phyloP scores from a whole-genome alignment of 2,329 filamentous ascomycete species.

The Cyphellophora attinorum region DNA sequence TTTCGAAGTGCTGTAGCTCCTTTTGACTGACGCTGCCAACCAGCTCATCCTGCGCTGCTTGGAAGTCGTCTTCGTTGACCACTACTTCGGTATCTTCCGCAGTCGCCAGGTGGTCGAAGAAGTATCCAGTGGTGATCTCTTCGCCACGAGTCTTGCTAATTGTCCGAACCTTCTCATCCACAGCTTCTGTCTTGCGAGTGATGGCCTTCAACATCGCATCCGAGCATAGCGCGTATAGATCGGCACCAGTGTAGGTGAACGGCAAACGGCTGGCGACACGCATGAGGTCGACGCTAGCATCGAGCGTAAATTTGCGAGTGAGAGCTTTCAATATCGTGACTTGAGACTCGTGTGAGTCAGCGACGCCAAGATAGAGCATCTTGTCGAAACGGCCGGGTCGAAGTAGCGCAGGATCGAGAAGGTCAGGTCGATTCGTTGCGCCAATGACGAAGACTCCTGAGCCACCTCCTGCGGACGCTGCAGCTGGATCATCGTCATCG shows the following conservation, averaged over 20 bases:
- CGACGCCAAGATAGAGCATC: conserved; percentile 94
- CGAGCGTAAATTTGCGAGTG: conserved; percentile 85
- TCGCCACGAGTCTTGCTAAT: conserved; percentile 35
- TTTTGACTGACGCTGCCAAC: conserved; percentile 90
- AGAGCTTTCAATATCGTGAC: conserved; percentile 86
- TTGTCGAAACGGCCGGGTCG: conserved; percentile 92
- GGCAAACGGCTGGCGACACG: conserved; percentile 69
- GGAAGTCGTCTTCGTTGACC: conserved; percentile 83
- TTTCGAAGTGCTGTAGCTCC: conserved; percentile 83
- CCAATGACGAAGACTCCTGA: conserved; percentile 88
- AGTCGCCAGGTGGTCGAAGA: conserved; percentile 85
- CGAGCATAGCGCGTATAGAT: conserved; percentile 93
- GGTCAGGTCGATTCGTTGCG: conserved; percentile 86
- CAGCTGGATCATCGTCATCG: conserved; percentile 33
- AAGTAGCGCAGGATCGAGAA: conserved; percentile 81
- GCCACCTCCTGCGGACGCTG: conserved; percentile 37
- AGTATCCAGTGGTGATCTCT: conserved; percentile 75
- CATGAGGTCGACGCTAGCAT: conserved; percentile 66
- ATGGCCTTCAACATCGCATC: conserved; percentile 99
- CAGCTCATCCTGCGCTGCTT: conserved; percentile 69
- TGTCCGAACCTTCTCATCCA: conserved; percentile 71
- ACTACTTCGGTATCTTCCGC: conserved; percentile 75
- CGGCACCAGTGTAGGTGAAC: conserved; percentile 94
- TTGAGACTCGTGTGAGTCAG: conserved; percentile 94
- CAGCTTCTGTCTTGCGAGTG: conserved; percentile 72